phyloP scores from a whole-genome alignment of 1,284 basidiomycete genomes.

The Ustilago esculenta region DNA sequence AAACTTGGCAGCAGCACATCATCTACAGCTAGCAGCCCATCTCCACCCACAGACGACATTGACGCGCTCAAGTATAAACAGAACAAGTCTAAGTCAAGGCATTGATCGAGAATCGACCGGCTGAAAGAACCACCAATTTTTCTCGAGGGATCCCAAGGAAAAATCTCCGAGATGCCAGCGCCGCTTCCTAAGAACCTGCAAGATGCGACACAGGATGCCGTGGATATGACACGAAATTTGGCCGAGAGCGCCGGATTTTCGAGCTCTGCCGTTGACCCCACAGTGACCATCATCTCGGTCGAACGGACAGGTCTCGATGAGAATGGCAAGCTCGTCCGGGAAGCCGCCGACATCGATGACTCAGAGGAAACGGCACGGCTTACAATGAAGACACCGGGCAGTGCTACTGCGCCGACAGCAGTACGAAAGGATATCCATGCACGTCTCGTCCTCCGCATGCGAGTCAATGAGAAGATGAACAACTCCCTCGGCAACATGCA shows the following conservation, averaged over 20 bases:
- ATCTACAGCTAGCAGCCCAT: too few relatives aligned
- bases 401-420: conserved; percentile 7
- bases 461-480: conserved; percentile 50
- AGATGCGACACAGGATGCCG: conserved; percentile 44
- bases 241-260: conserved; percentile 29
- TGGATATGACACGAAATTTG: conserved; percentile 32
- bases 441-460: conserved; percentile 46
- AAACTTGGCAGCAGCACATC: too few relatives aligned
- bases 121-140: too few relatives aligned
- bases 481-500: conserved; percentile 58
- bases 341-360: conserved; percentile 36
- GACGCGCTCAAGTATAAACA: too few relatives aligned
- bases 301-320: conserved; percentile 41
- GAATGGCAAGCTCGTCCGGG: conserved; percentile 22
- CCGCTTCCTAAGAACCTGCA: conserved; percentile 29
- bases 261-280: conserved; percentile 29
- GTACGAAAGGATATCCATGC: conserved; percentile 44
- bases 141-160: not conserved
- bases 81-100: too few relatives aligned
- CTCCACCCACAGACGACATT: too few relatives aligned
- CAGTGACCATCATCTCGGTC: conserved; percentile 22
- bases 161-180: conserved; percentile 22
- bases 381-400: conserved; percentile 26
- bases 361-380: conserved; percentile 18
- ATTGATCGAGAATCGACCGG: too few relatives aligned